Base-by-base conservation (phyloP, 352 stramenopile species). In the Globisporangium echinulatum region DNA sequence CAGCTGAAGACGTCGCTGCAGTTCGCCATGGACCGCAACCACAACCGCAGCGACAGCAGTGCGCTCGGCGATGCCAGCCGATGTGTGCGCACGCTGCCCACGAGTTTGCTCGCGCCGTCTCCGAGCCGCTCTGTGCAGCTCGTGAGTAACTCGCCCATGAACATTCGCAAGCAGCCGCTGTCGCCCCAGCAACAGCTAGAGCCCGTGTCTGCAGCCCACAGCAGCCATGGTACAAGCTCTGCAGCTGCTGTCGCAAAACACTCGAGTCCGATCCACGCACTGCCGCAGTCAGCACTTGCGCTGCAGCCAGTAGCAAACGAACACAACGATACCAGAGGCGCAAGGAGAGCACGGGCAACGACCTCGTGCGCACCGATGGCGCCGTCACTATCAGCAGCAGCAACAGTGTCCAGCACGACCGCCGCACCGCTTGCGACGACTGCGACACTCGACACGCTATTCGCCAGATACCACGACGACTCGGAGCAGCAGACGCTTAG, bases 401-500 rank as follows among this genome's bases (percentile, higher is more conserved):
- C 56, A 54, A 38, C 25, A 33, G 25, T 33, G 25, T 33, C 37
- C 0, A 4, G 43, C 2, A 49, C 17, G 7, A 19, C 10, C 13
- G 19, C 37, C 5, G 19, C 72, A 8, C 9, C 49, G 5, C 59
- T 78, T 0, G 67, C 67, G 0, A 68, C 70, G 7, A 73, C 68
- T 1, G 57, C 63, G 9, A 75, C 69, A 5, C 61, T 85, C 33
- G 58, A 82, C n/a, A 53, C 67, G 0, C 54, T 88, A 17, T 67
- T 87, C 2, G 53, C 43, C 33, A 58, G 33, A 13, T 50, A 64
- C 40, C 33, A 50, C 17, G 33, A 39, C 50, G 11, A 7, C 50
- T 33, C 6, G 13, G 60, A 66, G 48, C 55, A 49, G 4, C 49
- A 59, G 25, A n/a, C 40, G 49, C 42, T 58, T 11, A 52, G 14